A percentile compares a stretch with the other conserved stretches of the same genome.
These are phyloP conservation scores for Toxicodendron radicans DNA, from an alignment of 345 rosid genomes.

Conservation along the genomic window DNA sequence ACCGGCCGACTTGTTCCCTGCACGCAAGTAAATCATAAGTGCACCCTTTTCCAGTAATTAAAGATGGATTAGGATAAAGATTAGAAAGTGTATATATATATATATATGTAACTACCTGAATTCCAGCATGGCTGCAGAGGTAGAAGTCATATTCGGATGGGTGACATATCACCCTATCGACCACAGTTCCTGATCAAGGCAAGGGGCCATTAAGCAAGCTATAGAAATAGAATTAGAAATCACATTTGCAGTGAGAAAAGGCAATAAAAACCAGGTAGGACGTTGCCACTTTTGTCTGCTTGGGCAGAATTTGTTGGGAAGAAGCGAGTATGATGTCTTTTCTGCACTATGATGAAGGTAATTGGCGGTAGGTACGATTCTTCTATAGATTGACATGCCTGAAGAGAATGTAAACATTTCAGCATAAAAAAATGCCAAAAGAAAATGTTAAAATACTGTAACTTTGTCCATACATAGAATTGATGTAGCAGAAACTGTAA, in stretches of 20 bases:
- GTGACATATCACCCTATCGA: conserved; percentile 70
- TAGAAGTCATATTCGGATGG: conserved; percentile 67
- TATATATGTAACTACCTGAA: conserved; percentile 42
- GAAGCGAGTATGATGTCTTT: conserved; percentile 77
- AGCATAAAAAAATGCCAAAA: not conserved
- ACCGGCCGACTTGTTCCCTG: conserved; percentile 78
- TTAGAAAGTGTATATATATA: no score
- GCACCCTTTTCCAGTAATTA: not conserved
- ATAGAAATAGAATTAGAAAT: not conserved
- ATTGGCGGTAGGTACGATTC: conserved; percentile 50
- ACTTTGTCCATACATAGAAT: no score
- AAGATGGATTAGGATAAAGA: not conserved
- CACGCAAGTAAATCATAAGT: not conserved
- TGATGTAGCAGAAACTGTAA: no score
- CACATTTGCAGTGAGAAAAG: not conserved
- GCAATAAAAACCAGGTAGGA: conserved; percentile 50
- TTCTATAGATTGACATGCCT: conserved; percentile 69
- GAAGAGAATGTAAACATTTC: not conserved
- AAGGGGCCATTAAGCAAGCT: not conserved
- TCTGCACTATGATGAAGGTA: conserved; percentile 75
- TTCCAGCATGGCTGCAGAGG: conserved; percentile 80
- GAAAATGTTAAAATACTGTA: no score
- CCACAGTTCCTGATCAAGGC: conserved; percentile 61
- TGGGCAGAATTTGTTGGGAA: conserved; percentile 44
- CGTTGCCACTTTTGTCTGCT: conserved; percentile 65